Evolutionary conservation across 2,329 filamentous ascomycete genomes (phyloP).

Genomic region (Aspergillus tubingensis): DNA sequence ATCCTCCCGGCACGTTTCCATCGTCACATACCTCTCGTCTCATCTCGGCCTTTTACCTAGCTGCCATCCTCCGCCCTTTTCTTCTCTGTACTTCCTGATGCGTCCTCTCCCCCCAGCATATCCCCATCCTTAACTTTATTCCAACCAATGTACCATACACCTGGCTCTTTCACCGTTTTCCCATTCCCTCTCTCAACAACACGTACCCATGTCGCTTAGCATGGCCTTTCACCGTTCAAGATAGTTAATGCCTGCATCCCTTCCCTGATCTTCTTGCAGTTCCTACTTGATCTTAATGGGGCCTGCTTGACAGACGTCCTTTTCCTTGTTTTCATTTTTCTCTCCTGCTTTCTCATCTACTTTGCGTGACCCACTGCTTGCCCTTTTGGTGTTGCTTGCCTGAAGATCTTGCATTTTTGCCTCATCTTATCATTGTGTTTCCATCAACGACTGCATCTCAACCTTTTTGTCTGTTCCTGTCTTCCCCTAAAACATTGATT

Average conservation of each 20-base stretch:
- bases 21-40: constrained; percentile 11
- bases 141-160: background rate
- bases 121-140: background rate
- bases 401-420: too few relatives aligned
- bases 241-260: background rate
- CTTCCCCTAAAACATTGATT: too few relatives aligned
- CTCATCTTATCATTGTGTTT: too few relatives aligned
- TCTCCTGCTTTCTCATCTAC: background rate
- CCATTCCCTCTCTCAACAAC: constrained; percentile 1
- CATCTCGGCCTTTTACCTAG: constrained; percentile 7
- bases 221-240: background rate
- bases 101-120: background rate
- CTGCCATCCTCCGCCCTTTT: constrained; percentile 12
- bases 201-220: background rate
- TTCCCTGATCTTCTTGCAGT: background rate
- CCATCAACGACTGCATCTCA: too few relatives aligned
- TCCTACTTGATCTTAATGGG: background rate
- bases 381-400: too few relatives aligned
- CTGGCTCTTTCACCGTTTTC: background rate
- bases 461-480: too few relatives aligned
- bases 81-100: constrained; percentile 8
- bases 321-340: too few relatives aligned
- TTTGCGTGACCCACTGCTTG: background rate
- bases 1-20: constrained; percentile 6
- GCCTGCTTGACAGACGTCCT: background rate